Evolutionary conservation across 2,329 filamentous ascomycete genomes (phyloP).

Genomic region (Fusarium graminum): DNA sequence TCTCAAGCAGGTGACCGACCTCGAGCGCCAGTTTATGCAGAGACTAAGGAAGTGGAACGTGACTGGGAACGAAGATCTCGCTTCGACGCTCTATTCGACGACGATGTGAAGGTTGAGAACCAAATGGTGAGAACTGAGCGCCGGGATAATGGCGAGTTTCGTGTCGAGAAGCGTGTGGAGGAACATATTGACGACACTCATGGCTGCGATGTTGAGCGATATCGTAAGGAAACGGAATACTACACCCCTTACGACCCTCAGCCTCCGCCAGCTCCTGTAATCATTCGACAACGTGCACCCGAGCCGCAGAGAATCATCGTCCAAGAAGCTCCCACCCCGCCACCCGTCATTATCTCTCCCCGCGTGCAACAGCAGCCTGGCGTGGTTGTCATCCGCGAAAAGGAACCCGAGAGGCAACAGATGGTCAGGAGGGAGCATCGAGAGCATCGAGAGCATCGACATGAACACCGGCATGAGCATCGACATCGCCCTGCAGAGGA

Average conservation of each 20-base stretch:
- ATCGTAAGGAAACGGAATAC: slow-evolving; percentile 73
- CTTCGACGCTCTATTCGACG: slow-evolving; percentile 60
- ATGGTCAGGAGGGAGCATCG: slow-evolving; percentile 53
- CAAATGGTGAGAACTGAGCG: slow-evolving; percentile 60
- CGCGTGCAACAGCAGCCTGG: slow-evolving; percentile 61
- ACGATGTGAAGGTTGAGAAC: slow-evolving; percentile 67
- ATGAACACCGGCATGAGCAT: slow-evolving; percentile 27
- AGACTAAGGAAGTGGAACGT: slow-evolving; percentile 54
- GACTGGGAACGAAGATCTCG: slow-evolving; percentile 61
- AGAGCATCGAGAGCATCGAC: slow-evolving; percentile 13
- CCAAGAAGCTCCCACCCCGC: slow-evolving; percentile 66
- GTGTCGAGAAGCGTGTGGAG: slow-evolving; percentile 66
- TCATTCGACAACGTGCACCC: slow-evolving; percentile 67
- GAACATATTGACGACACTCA: slow-evolving; percentile 62
- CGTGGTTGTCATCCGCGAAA: slow-evolving; percentile 60
- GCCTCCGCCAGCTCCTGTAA: slow-evolving; percentile 61
- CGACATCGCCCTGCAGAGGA: slow-evolving; percentile 54
- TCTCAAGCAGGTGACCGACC: slow-evolving; percentile 43
- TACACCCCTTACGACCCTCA: slow-evolving; percentile 66
- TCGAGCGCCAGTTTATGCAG: slow-evolving; percentile 54
- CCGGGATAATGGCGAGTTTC: slow-evolving; percentile 57
- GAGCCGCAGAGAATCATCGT: slow-evolving; percentile 72
- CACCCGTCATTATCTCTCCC: slow-evolving; percentile 63
- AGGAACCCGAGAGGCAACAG: slow-evolving; percentile 57
- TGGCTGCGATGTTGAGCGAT: slow-evolving; percentile 68